A percentile compares a stretch with the other conserved stretches of the same genome.
phyloP scores from a whole-genome alignment of 2,329 filamentous ascomycete species.

The Diplocarpon rosae region DNA sequence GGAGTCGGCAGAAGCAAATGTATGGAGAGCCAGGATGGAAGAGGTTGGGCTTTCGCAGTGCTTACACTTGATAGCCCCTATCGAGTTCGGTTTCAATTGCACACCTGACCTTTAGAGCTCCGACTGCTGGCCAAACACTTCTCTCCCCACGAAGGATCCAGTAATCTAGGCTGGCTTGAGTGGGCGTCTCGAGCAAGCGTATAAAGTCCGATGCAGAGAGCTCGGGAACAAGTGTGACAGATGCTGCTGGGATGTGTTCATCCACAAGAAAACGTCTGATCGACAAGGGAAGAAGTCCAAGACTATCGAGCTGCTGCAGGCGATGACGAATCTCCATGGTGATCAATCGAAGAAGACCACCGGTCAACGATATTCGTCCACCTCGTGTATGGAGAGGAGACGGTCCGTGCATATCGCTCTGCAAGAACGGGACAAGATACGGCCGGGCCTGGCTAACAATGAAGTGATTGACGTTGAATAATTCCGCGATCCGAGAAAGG shows the following conservation, averaged over 20 bases:
- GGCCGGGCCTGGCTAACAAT: slow-evolving; percentile 87
- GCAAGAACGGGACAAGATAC: slow-evolving; percentile 77
- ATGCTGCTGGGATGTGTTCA: slow-evolving; percentile 68
- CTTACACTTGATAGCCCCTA: slow-evolving; percentile 59
- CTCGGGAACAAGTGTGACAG: slow-evolving; percentile 73
- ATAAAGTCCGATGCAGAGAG: slow-evolving; percentile 63
- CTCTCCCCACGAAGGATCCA: slow-evolving; percentile 80
- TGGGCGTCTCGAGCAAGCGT: slow-evolving; percentile 73
- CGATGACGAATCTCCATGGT: slow-evolving; percentile 71
- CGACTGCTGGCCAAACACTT: slow-evolving; percentile 84
- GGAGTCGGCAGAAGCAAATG: too few species aligned
- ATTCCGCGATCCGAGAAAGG: slow-evolving; percentile 49
- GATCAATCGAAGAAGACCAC: slow-evolving; percentile 54
- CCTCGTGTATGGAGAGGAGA: slow-evolving; percentile 48
- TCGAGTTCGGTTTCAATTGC: slow-evolving; percentile 83
- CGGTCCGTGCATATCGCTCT: slow-evolving; percentile 69
- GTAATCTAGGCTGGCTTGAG: slow-evolving; percentile 61
- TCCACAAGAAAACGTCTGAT: slow-evolving; percentile 72
- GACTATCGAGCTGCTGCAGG: slow-evolving; percentile 66
- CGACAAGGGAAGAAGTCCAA: slow-evolving; percentile 58
- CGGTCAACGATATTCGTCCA: slow-evolving; percentile 45
- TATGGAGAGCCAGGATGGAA: too few species aligned
- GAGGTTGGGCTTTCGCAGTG: too few species aligned
- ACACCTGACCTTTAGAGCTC: slow-evolving; percentile 70
- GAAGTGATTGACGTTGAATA: slow-evolving; percentile 77